Conservation (phyloP, 2,329 filamentous ascomycete genomes). For the Paraphoma sp. region DNA sequence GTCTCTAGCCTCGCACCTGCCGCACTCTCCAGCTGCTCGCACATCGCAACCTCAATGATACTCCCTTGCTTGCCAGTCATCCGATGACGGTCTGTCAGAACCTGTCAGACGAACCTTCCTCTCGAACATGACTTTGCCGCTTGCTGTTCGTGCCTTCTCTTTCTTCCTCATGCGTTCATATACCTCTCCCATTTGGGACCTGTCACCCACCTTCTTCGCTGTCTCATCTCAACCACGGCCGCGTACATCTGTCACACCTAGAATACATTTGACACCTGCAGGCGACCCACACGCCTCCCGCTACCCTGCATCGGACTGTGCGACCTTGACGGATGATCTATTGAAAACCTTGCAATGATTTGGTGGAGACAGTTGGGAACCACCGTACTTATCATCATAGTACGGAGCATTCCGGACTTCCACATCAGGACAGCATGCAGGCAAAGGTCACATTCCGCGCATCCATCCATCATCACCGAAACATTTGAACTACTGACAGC, state of each 20-base stretch:
- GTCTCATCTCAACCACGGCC: not conserved
- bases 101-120: no score
- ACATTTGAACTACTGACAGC: constrained; percentile 25
- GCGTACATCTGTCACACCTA: not conserved
- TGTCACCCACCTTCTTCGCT: not conserved
- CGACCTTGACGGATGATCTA: no score
- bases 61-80: no score
- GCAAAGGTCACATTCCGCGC: not conserved
- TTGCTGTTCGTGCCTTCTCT: not conserved
- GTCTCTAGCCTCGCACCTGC: no score
- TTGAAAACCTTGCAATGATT: no score
- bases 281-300: not conserved
- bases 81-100: no score
- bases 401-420: not conserved
- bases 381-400: not conserved
- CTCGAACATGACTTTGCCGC: not conserved
- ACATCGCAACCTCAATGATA: no score
- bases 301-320: not conserved
- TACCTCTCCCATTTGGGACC: no score
- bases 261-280: not conserved
- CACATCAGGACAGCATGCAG: not conserved
- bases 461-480: not conserved
- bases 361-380: no score
- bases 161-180: not conserved
- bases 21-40: no score